A percentile compares a stretch with the other conserved stretches of the same genome.
phyloP scores from a whole-genome alignment of 805 yeast genomes.

The Yamadazyma sp. region DNA sequence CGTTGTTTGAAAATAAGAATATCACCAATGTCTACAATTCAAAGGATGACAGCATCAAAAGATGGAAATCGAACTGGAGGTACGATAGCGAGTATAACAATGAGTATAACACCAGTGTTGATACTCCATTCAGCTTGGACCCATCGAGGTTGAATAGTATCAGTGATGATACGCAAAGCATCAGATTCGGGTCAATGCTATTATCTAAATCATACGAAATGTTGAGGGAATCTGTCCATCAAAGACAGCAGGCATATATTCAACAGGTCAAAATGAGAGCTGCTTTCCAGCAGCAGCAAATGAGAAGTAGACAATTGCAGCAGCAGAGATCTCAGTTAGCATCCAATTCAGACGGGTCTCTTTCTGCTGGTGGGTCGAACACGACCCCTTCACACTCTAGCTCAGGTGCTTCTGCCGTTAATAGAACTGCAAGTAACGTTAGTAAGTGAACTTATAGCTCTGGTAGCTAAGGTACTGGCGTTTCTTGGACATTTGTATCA shows the following conservation, averaged over 20 bases:
- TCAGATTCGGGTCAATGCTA: slow-evolving; percentile 89
- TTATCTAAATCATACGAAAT: slow-evolving; percentile 83
- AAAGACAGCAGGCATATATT: slow-evolving; percentile 52
- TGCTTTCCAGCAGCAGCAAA: slow-evolving; percentile 38
- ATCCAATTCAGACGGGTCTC: background rate
- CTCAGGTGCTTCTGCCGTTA: slow-evolving; percentile 5
- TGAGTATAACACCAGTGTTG: slow-evolving; percentile 34
- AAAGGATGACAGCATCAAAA: slow-evolving; percentile 40
- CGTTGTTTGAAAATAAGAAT: slow-evolving; percentile 11
- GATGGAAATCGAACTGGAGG: slow-evolving; percentile 64
- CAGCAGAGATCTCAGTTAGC: slow-evolving; percentile 15
- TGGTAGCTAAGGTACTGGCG: slow-evolving; percentile 17
- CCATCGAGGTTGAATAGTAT: slow-evolving; percentile 84
- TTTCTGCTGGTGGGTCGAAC: too few relatives aligned
- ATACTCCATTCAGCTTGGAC: slow-evolving; percentile 63
- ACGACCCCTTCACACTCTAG: slow-evolving; percentile 4
- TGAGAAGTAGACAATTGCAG: slow-evolving; percentile 11
- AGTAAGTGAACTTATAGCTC: slow-evolving; percentile 11
- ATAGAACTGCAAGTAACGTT: slow-evolving; percentile 7
- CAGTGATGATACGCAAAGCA: slow-evolving; percentile 81
- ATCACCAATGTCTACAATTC: slow-evolving; percentile 47
- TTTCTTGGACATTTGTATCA: slow-evolving; percentile 2
- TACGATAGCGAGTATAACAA: slow-evolving; percentile 58
- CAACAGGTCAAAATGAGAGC: slow-evolving; percentile 53
- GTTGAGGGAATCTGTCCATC: slow-evolving; percentile 69